Conservation (phyloP, 2,329 filamentous ascomycete genomes). For the Canariomyces notabilis region DNA sequence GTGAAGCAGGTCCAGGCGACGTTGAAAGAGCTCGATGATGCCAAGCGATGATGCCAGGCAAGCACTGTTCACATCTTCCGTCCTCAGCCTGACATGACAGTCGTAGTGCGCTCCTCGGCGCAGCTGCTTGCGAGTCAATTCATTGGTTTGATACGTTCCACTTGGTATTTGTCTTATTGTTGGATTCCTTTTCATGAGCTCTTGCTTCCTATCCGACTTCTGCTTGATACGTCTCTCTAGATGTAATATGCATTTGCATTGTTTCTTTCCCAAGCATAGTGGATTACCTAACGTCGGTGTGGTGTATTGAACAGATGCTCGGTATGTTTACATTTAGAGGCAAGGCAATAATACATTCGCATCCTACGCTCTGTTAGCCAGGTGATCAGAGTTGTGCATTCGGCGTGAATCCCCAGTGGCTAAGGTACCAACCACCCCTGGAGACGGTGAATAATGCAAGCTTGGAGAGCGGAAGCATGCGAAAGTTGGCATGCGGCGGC, state of each 20-base stretch:
- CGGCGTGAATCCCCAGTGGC: too few species aligned
- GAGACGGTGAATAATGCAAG: too few species aligned
- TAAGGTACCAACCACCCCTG: too few species aligned
- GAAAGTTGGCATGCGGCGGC: neutral
- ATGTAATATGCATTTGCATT: neutral
- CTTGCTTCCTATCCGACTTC: neutral
- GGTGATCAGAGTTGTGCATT: too few species aligned
- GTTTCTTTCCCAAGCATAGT: neutral
- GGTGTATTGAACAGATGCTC: too few species aligned
- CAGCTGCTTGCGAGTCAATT: neutral
- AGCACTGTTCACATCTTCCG: neutral
- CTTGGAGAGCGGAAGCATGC: neutral
- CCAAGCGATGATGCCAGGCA: conserved; percentile 11
- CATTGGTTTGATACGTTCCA: neutral
- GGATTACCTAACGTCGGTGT: neutral
- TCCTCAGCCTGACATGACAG: neutral
- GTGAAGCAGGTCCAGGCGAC: conserved; percentile 67
- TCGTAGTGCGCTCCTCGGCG: too few species aligned
- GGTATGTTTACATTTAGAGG: too few species aligned
- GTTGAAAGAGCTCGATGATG: conserved; percentile 59
- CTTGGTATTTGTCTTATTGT: neutral
- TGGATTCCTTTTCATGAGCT: neutral
- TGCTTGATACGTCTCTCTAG: neutral
- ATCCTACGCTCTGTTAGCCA: too few species aligned
- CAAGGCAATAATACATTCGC: neutral